phyloP scores from a whole-genome alignment of 1,284 basidiomycete species.

The Takashimella tepidaria region DNA sequence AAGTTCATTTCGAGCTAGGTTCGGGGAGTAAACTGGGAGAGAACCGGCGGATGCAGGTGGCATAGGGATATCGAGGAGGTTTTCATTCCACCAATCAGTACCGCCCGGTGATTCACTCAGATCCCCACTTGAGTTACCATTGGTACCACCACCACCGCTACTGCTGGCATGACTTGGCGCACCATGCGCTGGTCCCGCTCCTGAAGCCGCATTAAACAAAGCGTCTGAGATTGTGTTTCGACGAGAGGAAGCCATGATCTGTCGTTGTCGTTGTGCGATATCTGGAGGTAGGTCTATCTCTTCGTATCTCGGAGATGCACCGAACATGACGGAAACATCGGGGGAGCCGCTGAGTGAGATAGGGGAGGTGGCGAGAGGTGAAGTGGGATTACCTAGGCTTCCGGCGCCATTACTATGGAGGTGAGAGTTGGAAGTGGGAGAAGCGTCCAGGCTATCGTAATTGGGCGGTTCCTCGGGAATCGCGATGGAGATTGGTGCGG shows the following conservation, averaged over 20 bases:
- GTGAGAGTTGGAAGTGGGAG: too few species aligned
- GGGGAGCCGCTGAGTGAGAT: background rate
- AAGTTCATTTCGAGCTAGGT: constrained; percentile 25
- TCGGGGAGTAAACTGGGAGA: constrained; percentile 29
- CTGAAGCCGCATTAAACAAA: background rate
- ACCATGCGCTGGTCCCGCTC: background rate
- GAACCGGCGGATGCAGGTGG: constrained; percentile 11
- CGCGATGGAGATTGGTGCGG: background rate
- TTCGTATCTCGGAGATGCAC: background rate
- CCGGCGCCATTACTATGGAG: too few species aligned
- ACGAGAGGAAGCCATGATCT: background rate
- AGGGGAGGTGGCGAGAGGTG: too few species aligned
- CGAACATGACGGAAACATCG: background rate
- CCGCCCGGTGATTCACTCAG: background rate
- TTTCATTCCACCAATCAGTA: background rate
- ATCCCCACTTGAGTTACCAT: background rate
- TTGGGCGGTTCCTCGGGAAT: background rate
- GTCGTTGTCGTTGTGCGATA: background rate
- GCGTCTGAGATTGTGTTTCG: background rate
- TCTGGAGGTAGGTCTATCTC: background rate
- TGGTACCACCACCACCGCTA: background rate
- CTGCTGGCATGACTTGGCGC: background rate
- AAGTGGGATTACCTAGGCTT: too few species aligned
- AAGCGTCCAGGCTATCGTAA: background rate
- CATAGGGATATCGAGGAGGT: constrained; percentile 14